Evolutionary conservation across 1,139 yeast species (phyloP), one percentile per base, ranked within the genome.

Genomic region (Yamadazyma sp.): DNA sequence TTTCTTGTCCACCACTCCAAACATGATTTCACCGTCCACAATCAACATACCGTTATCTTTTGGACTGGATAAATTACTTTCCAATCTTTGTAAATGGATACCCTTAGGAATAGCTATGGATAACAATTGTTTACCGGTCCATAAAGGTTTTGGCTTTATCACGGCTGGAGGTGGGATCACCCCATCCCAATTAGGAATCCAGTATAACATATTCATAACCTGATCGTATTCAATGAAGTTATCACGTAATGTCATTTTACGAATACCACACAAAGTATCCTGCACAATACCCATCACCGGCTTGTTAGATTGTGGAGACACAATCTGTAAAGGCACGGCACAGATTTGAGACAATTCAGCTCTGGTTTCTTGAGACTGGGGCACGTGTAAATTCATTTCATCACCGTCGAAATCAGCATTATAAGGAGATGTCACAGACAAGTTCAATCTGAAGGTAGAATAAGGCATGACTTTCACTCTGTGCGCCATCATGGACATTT

Each of bases 401-500:
- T 94, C 99, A 74, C 99, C 99, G 71, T 94, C 99, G 75, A 94
- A 94, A 85, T 94, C 99, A 35, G 99, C 99, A 68, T 94, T 94
- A 67, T 94, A 94, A 18, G 99, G 99, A 12, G 97, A 88, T 0
- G 98, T 92, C 36, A 92, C 98, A 12, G 97, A 92, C 61, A 94
- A 73, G 61, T 92, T 94, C 69, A 94, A 74, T 69, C 99, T 82
- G 73, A 94, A 94, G 0, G 99, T 92, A 4, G 97, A 90, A 60
- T 90, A 94, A 11, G 99, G 99, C 96, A 94, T 90, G 37, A 92
- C 98, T 60, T 87, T 89, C 29, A 92, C 98, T 68, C 97, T 80
- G 62, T 94, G 99, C n/a, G 97, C 96, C 98, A 94, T 94, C 98
- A 94, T 94, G 44, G 97, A 89, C 97, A 94, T 92, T 67, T 94